Base-by-base conservation (phyloP, 192 early-diverging fungal genomes). In the Bifiguratus adelaidae region DNA sequence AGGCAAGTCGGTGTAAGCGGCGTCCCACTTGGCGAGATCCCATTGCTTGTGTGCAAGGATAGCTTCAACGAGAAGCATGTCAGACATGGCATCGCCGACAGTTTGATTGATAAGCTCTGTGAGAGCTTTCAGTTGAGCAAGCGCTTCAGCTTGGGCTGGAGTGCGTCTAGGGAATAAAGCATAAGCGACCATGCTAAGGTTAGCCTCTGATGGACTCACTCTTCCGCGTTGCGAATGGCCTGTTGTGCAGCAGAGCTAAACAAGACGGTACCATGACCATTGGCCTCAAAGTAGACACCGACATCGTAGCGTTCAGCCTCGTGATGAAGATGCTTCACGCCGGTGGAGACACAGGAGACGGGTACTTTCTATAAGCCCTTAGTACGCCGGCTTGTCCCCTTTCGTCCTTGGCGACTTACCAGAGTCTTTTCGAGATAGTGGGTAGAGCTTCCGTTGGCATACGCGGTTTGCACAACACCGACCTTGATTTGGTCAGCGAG, bases 281-380 rank as follows among this genome's bases (percentile, higher is more conserved):
- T 99, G 32, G 96, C 96, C 67, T 99, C 96, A 84, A 99, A 99
- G 76, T 99, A 99, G 30, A 97, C 92, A 59, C 96, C 96, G 52
- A 97, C 83, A 64, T 94, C 90, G 67, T 91, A 97, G 55, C 89
- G 84, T 62, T 90, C 83, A 23, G 96, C 96, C 52, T 92, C 93
- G 63, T 99, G 96, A 59, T 99, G 96, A 55, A 99, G 73, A 68
- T 99, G 84, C 80, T 99, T 99, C 49, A 99, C 96, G 50, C 96
- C 96, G 6, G 96, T 99, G 34, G 86, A 74, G 21, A 93, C 91
- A 68, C 92, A 96, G 16, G 91, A 85, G 12, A 96, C 94, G 22
- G 93, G 94, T 23, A 97, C 86, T 67, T 86, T 70, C 80, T 83
- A 72, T 41, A 21, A 27, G 7, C 37, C 13, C 30, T 34, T 15